Conservation (phyloP, 1,139 yeast genomes). For the Suhomyces anneliseae region DNA sequence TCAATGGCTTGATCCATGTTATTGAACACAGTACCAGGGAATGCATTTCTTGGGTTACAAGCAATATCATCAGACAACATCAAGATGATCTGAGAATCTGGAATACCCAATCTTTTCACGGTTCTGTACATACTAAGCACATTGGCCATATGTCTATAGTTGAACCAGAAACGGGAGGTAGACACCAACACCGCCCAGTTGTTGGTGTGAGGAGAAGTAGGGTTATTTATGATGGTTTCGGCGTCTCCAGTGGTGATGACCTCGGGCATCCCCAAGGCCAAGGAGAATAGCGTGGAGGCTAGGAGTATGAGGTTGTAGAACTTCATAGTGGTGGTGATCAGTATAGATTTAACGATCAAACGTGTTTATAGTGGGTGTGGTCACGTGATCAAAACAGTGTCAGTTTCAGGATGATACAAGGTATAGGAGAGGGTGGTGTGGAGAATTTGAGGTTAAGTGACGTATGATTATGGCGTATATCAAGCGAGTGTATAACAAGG, state of each 20-base stretch:
- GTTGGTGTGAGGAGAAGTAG: slow-evolving; percentile 60
- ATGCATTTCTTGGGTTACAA: slow-evolving; percentile 92
- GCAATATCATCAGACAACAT: slow-evolving; percentile 98
- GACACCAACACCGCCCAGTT: slow-evolving; percentile 96
- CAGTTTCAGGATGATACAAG: too few relatives aligned
- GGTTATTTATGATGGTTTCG: slow-evolving; percentile 20
- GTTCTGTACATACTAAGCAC: slow-evolving; percentile 92
- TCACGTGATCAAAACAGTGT: not conserved
- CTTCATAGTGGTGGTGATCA: slow-evolving; percentile 8
- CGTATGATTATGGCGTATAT: too few relatives aligned
- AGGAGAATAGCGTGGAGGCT: slow-evolving; percentile 4
- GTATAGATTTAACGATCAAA: not conserved
- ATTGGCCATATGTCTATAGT: slow-evolving; percentile 96
- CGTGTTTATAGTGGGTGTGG: not conserved
- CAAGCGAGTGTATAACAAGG: too few relatives aligned
- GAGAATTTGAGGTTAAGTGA: too few relatives aligned
- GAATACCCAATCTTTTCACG: slow-evolving; percentile 92
- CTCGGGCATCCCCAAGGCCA: slow-evolving; percentile 11
- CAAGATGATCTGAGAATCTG: slow-evolving; percentile 93
- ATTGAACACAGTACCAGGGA: slow-evolving; percentile 95
- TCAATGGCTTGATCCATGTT: slow-evolving; percentile 94
- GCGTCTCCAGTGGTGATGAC: slow-evolving; percentile 21
- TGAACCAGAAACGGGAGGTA: slow-evolving; percentile 97
- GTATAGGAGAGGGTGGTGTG: too few relatives aligned
- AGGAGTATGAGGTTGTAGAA: slow-evolving; percentile 5